phyloP scores from a whole-genome alignment of 1,284 basidiomycete species.

The Cryptococcus sp. region DNA sequence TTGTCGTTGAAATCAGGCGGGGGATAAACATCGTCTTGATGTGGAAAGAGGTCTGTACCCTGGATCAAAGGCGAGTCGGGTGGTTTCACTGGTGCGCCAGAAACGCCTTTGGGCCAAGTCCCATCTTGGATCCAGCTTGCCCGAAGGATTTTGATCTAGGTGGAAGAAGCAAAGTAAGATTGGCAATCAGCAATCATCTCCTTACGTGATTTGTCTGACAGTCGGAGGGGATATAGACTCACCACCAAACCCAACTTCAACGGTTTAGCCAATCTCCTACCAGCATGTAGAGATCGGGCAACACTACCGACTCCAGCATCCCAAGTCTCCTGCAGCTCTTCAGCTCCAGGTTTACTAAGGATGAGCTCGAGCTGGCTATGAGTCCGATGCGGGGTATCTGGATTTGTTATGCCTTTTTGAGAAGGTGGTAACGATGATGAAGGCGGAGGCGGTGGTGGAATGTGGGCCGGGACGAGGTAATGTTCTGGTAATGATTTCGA shows the following conservation, averaged over 20 bases:
- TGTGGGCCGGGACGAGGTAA: slow-evolving; percentile 21
- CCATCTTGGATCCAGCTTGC: slow-evolving; percentile 50
- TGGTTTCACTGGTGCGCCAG: slow-evolving; percentile 25
- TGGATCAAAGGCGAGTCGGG: slow-evolving; percentile 28
- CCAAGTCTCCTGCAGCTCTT: slow-evolving; percentile 42
- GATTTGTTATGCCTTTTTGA: too few species aligned
- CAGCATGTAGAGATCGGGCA: slow-evolving; percentile 31
- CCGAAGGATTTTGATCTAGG: slow-evolving; percentile 46
- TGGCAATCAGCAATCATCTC: not conserved
- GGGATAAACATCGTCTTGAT: not conserved
- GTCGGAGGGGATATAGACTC: slow-evolving; percentile 17
- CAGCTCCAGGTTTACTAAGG: slow-evolving; percentile 34
- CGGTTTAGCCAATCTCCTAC: slow-evolving; percentile 36
- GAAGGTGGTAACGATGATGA: slow-evolving; percentile 5
- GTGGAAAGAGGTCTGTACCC: slow-evolving; percentile 14
- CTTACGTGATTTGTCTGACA: not conserved
- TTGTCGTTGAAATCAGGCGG: not conserved
- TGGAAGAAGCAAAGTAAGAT: not conserved
- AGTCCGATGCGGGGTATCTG: not conserved
- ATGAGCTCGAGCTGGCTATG: slow-evolving; percentile 37
- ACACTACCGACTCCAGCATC: slow-evolving; percentile 41
- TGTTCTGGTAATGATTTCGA: slow-evolving; percentile 15
- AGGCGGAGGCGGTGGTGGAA: slow-evolving; percentile 21
- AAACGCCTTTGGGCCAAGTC: slow-evolving; percentile 48
- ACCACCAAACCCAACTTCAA: slow-evolving; percentile 46